phyloP scores from a whole-genome alignment of 345 rosid genomes.

The Melaleuca quinquenervia region DNA sequence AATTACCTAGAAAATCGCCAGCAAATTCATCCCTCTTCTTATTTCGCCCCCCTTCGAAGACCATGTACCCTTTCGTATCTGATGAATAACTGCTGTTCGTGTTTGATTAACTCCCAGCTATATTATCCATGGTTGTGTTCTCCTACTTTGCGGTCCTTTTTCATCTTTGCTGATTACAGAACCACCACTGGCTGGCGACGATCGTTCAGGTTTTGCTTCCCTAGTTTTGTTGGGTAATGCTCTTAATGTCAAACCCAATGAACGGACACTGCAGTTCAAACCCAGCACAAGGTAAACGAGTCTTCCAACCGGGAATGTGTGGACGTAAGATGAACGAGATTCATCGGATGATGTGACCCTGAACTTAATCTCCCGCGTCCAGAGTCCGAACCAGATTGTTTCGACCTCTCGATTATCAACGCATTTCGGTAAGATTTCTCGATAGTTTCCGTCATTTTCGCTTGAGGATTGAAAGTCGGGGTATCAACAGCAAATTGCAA shows the following conservation, averaged over 20 bases:
- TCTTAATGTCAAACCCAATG: neutral
- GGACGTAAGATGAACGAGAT: neutral
- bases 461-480: neutral
- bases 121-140: neutral
- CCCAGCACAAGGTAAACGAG: neutral
- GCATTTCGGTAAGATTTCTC: neutral
- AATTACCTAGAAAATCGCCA: neutral
- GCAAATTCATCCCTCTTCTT: neutral
- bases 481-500: neutral
- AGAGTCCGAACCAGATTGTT: neutral
- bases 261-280: neutral
- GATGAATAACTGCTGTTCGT: neutral
- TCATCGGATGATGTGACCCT: neutral
- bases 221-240: neutral
- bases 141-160: neutral
- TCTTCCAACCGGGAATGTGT: neutral
- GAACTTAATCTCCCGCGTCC: neutral
- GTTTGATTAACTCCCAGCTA: neutral
- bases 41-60: neutral
- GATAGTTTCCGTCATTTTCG: neutral
- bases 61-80: neutral
- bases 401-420: neutral
- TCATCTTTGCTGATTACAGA: neutral
- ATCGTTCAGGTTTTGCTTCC: neutral
- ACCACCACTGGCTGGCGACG: neutral